Evolutionary conservation across 2,329 filamentous ascomycete species (phyloP).

Genomic region (Pestalotiopsis sp.): DNA sequence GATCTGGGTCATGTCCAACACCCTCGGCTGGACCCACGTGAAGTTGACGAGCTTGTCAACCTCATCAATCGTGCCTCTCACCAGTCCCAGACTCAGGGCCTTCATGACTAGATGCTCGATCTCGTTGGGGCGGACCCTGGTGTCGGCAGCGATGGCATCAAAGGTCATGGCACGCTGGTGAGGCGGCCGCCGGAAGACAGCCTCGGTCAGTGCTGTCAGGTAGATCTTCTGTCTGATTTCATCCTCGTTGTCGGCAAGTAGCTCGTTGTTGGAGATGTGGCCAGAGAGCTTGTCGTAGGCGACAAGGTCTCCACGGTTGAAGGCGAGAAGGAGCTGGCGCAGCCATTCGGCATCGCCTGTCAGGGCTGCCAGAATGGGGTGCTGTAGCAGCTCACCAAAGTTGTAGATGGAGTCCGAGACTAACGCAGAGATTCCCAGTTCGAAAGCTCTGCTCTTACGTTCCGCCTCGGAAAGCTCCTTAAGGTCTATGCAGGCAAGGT

Average conservation of each 20-base stretch:
- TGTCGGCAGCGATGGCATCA: constrained; percentile 84
- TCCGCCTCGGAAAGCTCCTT: constrained; percentile 74
- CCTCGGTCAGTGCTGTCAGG: constrained; percentile 91
- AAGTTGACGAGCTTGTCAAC: constrained; percentile 93
- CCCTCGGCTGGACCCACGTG: constrained; percentile 98
- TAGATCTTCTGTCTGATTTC: constrained; percentile 98
- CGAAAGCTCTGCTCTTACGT: constrained; percentile 82
- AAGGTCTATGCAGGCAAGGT: constrained; percentile 93
- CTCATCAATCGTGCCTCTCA: constrained; percentile 94
- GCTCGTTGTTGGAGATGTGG: constrained; percentile 78
- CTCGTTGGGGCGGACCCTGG: constrained; percentile 86
- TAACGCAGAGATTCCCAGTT: constrained; percentile 88
- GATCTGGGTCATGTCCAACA: constrained; percentile 94
- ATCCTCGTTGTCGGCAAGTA: constrained; percentile 77
- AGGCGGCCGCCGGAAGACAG: constrained; percentile 92
- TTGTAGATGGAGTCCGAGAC: constrained; percentile 98
- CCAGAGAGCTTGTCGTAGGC: constrained; percentile 83
- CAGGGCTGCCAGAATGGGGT: constrained; percentile 91
- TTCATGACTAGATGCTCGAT: constrained; percentile 99
- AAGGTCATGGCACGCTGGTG: constrained; percentile 97
- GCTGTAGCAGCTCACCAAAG: constrained; percentile 97
- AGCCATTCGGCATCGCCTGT: constrained; percentile 83
- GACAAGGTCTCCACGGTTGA: constrained; percentile 90
- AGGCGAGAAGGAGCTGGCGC: constrained; percentile 93
- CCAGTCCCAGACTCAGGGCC: constrained; percentile 88